Conservation (phyloP, 352 stramenopile species). For the Hyaloperonospora arabidopsidis region DNA sequence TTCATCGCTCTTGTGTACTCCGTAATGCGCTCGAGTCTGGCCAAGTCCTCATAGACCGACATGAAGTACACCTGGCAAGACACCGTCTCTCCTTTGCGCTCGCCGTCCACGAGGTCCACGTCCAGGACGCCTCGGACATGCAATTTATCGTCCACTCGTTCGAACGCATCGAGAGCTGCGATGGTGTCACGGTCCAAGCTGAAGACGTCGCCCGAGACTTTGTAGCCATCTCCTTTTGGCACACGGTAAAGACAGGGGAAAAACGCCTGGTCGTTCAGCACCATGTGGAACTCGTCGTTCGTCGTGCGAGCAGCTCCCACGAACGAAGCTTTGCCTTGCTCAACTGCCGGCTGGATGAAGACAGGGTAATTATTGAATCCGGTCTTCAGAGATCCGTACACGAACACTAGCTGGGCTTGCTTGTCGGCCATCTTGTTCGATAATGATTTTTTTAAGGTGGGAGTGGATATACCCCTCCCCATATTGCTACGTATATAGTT, state of each 20-base stretch:
- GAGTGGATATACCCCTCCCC: too few species aligned
- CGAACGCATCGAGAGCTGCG: slow-evolving; percentile 48
- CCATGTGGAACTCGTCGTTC: slow-evolving; percentile 42
- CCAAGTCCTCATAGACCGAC: slow-evolving; percentile 31
- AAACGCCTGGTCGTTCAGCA: slow-evolving; percentile 50
- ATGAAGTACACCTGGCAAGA: slow-evolving; percentile 37
- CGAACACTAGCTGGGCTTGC: too few species aligned
- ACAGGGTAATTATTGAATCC: too few species aligned
- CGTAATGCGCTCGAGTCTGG: slow-evolving; percentile 19
- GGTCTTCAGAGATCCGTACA: too few species aligned
- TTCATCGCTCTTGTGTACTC: slow-evolving; percentile 36
- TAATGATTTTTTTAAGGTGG: too few species aligned
- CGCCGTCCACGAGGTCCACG: slow-evolving; percentile 30
- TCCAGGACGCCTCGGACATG: slow-evolving; percentile 5
- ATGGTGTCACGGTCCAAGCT: slow-evolving; percentile 48
- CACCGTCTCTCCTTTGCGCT: slow-evolving; percentile 12
- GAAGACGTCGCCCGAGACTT: slow-evolving; percentile 53
- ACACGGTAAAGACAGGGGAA: slow-evolving; percentile 34
- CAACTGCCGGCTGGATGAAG: slow-evolving; percentile 26
- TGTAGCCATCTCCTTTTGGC: slow-evolving; percentile 26
- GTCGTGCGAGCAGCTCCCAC: slow-evolving; percentile 35
- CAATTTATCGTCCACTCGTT: slow-evolving; percentile 7
- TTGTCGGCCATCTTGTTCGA: too few species aligned
- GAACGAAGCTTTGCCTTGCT: slow-evolving; percentile 30
- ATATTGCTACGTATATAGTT: too few species aligned